phyloP scores from a whole-genome alignment of 2,329 filamentous ascomycete genomes.

The Fusarium ambrosium region DNA sequence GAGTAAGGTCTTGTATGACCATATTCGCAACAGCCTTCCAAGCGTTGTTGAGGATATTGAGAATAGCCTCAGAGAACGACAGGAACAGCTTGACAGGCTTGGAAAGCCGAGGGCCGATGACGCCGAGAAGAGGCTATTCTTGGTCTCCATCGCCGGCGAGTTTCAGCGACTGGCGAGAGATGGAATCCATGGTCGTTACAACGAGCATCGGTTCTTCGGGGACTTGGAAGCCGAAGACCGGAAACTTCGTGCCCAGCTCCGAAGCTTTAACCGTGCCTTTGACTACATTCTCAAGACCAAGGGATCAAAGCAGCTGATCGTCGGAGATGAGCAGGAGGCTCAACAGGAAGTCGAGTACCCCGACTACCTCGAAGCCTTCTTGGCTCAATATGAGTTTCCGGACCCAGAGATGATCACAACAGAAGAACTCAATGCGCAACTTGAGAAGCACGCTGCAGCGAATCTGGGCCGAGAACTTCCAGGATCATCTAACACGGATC shows the following conservation, averaged over 20 bases:
- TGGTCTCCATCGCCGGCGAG: conserved; percentile 52
- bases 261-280: conserved; percentile 50
- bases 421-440: conserved; percentile 38
- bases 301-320: conserved; percentile 41
- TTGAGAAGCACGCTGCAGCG: conserved; percentile 50
- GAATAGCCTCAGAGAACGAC: conserved; percentile 35
- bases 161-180: conserved; percentile 52
- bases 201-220: conserved; percentile 55
- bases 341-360: conserved; percentile 24
- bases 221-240: conserved; percentile 20
- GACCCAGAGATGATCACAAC: conserved; percentile 43
- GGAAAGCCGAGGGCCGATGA: conserved; percentile 38
- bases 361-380: conserved; percentile 47
- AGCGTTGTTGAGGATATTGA: conserved; percentile 47
- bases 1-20: conserved; percentile 49
- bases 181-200: conserved; percentile 49
- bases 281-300: conserved; percentile 44
- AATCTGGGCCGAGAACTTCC: conserved; percentile 59
- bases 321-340: neutral
- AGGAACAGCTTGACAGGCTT: conserved; percentile 34
- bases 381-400: conserved; percentile 48
- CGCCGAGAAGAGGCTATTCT: conserved; percentile 49
- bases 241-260: conserved; percentile 50
- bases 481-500: conserved; percentile 52
- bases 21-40: conserved; percentile 47